A percentile compares a stretch with the other conserved stretches of the same genome.
phyloP scores from a whole-genome alignment of 495 filamentous ascomycete species.

The Hypoxylon intermedium region DNA sequence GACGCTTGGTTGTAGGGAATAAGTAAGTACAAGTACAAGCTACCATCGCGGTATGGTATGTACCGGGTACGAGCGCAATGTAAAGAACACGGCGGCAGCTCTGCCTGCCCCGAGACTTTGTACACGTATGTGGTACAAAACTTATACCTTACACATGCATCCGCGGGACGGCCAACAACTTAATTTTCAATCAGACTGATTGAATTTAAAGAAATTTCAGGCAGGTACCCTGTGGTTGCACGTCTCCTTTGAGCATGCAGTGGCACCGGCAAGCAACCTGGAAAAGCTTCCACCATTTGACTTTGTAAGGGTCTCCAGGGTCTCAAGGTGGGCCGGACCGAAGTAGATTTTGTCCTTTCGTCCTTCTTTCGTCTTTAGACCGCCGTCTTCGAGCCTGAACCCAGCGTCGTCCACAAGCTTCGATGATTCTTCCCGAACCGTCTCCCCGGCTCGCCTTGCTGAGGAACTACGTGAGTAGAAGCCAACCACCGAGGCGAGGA shows the following conservation, averaged over 20 bases:
- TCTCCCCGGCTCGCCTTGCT: background rate
- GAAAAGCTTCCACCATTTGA: conserved; percentile 30
- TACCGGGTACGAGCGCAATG: too few species aligned
- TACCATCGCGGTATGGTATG: too few species aligned
- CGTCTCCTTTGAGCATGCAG: conserved; percentile 25
- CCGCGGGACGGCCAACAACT: too few species aligned
- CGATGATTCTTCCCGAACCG: conserved; percentile 18
- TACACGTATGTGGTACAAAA: too few species aligned
- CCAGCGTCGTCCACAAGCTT: background rate
- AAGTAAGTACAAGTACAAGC: too few species aligned
- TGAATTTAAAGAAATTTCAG: too few species aligned
- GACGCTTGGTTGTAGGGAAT: too few species aligned
- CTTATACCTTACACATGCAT: too few species aligned
- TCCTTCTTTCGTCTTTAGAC: background rate
- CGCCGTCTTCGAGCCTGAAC: background rate
- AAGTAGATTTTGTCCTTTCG: conserved; percentile 7
- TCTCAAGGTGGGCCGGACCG: conserved; percentile 28
- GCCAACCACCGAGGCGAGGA: background rate
- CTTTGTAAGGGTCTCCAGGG: conserved; percentile 15
- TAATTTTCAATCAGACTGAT: conserved; percentile 17
- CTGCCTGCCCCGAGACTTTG: too few species aligned
- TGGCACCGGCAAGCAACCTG: conserved; percentile 19
- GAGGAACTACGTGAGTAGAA: background rate
- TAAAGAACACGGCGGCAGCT: too few species aligned
- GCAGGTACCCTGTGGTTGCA: conserved; percentile 3